Percentiles rank a stretch among this genome's conserved stretches.
Evolutionary conservation across 768 basidiomycete genomes (phyloP).

Genomic region (Strobilomyces confusus): DNA sequence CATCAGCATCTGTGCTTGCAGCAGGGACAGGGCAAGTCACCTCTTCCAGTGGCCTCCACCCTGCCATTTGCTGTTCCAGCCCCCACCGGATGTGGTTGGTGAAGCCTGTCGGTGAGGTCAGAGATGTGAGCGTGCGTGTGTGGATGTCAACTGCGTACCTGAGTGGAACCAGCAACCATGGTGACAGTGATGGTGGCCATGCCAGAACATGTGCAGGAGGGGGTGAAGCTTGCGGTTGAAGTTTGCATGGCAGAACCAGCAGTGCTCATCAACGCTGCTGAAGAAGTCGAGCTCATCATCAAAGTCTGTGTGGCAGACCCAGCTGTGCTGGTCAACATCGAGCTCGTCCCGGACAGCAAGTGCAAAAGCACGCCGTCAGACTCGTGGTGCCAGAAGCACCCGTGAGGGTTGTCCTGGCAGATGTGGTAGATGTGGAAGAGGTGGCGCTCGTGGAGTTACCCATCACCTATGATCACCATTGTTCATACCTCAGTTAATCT

Average conservation of each 20-base stretch:
- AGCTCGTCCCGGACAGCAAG: too few species aligned
- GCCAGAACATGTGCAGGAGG: neutral
- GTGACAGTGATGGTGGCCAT: slow-evolving; percentile 19
- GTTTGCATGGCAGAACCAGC: too few species aligned
- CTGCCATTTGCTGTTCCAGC: neutral
- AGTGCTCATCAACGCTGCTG: too few species aligned
- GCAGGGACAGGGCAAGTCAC: neutral
- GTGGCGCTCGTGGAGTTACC: neutral
- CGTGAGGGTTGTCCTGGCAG: neutral
- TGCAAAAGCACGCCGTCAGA: slow-evolving; percentile 1
- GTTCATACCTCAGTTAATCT: neutral
- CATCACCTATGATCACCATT: neutral
- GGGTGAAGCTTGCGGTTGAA: neutral
- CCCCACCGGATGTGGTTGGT: neutral
- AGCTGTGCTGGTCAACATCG: neutral
- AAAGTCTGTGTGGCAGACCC: neutral
- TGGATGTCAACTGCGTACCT: too few species aligned
- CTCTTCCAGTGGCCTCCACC: neutral
- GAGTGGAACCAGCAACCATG: slow-evolving; percentile 8
- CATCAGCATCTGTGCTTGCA: neutral
- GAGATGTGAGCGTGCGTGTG: too few species aligned
- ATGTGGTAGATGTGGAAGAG: neutral
- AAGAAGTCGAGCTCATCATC: too few species aligned
- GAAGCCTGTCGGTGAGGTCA: neutral
- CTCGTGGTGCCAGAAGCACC: neutral